Conservation (phyloP, 2,329 filamentous ascomycete genomes). For the Scopulariopsis brevicaulis region DNA sequence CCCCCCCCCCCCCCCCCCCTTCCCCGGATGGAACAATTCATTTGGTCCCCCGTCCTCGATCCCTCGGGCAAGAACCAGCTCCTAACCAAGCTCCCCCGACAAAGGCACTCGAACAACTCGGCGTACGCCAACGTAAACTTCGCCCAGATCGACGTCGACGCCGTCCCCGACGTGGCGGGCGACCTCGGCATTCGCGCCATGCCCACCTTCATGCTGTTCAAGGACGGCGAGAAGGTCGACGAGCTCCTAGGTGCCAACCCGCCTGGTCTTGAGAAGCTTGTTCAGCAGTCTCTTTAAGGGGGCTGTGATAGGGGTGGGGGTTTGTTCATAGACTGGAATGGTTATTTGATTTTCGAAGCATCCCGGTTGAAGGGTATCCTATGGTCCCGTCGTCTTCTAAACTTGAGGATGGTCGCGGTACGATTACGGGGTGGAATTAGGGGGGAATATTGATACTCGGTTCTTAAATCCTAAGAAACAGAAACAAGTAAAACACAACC, state of each 20-base stretch:
- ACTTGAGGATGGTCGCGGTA: not conserved
- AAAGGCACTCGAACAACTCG: not conserved
- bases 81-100: not conserved
- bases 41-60: not conserved
- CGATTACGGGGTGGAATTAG: not conserved
- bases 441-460: not conserved
- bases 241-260: slow-evolving; percentile 4
- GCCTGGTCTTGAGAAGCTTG: not conserved
- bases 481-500: not conserved
- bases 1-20: not conserved
- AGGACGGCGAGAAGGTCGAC: slow-evolving; percentile 28
- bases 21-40: not conserved
- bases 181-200: slow-evolving; percentile 41
- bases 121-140: slow-evolving; percentile 19
- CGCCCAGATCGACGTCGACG: slow-evolving; percentile 49
- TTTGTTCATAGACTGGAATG: not conserved
- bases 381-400: not conserved
- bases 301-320: not conserved
- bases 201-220: slow-evolving; percentile 50
- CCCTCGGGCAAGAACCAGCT: not conserved
- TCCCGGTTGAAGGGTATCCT: not conserved
- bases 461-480: not conserved
- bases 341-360: not conserved
- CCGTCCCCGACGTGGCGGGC: slow-evolving; percentile 33
- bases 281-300: not conserved